A percentile compares a stretch with the other conserved stretches of the same genome.
Conservation (phyloP, 495 filamentous ascomycete genomes). For the Aspergillus asperescens region DNA sequence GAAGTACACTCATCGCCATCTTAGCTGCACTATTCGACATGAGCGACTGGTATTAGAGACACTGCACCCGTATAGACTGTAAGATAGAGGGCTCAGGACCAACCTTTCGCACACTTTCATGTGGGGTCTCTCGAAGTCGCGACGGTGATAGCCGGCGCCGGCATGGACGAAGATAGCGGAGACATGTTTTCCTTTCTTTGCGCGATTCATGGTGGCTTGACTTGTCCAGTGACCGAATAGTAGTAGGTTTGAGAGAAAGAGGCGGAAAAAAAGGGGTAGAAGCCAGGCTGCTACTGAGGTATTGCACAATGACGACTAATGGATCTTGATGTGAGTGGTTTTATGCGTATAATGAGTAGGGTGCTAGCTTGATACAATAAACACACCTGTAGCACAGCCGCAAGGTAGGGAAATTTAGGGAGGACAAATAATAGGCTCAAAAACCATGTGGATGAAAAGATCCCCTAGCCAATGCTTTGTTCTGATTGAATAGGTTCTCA, state of each 20-base stretch:
- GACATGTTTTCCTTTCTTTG: conserved; percentile 37
- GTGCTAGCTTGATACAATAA: neutral
- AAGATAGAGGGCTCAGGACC: conserved; percentile 51
- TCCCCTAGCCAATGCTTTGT: neutral
- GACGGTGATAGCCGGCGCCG: conserved; percentile 90
- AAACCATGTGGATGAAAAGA: neutral
- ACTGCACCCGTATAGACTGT: neutral
- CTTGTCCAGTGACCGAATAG: neutral
- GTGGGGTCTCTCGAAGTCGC: conserved; percentile 75
- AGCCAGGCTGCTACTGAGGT: neutral
- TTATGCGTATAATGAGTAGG: neutral
- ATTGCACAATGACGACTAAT: conserved; percentile 3
- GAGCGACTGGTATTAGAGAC: neutral
- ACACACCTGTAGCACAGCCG: neutral
- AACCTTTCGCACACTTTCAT: conserved; percentile 83
- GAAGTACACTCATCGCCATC: conserved; percentile 72
- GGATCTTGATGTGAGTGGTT: neutral
- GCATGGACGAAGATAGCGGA: conserved; percentile 91
- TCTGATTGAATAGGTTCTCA: neutral
- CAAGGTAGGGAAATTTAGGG: neutral
- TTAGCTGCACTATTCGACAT: conserved; percentile 60
- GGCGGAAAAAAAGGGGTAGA: neutral
- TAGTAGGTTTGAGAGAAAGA: neutral
- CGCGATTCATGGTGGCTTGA: conserved; percentile 23
- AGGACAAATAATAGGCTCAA: neutral